These are phyloP conservation scores for Rosa hybrid DNA, from an alignment of 331 rosid species.

Conservation along the genomic window DNA sequence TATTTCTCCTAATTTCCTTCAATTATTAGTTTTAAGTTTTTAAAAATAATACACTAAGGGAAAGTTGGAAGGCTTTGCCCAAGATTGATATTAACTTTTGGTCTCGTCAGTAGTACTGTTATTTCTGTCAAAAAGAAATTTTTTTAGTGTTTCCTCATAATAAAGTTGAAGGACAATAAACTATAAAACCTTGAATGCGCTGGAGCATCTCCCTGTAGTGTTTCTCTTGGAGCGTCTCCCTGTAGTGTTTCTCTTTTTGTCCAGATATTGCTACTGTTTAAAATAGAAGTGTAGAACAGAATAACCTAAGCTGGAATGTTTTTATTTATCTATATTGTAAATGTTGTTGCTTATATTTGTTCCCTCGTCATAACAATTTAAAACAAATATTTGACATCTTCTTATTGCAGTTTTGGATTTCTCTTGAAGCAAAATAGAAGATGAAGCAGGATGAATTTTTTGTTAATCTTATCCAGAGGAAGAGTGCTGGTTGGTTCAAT, in stretches of 20 bases:
- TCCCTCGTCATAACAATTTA: not conserved
- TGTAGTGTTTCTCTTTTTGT: not conserved
- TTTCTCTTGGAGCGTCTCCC: not conserved
- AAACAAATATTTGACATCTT: not conserved
- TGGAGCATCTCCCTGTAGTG: not conserved
- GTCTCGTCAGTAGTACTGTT: not conserved
- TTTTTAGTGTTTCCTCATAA: not conserved
- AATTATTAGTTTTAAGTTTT: too few species aligned
- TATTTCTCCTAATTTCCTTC: too few species aligned
- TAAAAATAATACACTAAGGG: not conserved
- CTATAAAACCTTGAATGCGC: not conserved
- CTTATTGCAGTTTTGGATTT: constrained; percentile 15
- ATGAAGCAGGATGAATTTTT: not conserved
- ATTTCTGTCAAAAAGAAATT: not conserved
- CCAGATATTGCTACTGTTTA: constrained; percentile 6
- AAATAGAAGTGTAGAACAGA: not conserved
- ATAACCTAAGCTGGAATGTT: not conserved
- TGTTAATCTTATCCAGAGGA: not conserved
- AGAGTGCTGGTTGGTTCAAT: constrained; percentile 3
- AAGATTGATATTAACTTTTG: not conserved
- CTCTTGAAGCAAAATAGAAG: constrained; percentile 17
- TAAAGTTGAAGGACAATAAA: not conserved
- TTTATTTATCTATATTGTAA: not conserved
- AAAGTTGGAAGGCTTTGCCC: not conserved
- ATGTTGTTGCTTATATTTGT: not conserved